These are phyloP conservation scores for Globisporangium sylvaticum DNA, from an alignment of 352 stramenopile species.

Conservation along the genomic window DNA sequence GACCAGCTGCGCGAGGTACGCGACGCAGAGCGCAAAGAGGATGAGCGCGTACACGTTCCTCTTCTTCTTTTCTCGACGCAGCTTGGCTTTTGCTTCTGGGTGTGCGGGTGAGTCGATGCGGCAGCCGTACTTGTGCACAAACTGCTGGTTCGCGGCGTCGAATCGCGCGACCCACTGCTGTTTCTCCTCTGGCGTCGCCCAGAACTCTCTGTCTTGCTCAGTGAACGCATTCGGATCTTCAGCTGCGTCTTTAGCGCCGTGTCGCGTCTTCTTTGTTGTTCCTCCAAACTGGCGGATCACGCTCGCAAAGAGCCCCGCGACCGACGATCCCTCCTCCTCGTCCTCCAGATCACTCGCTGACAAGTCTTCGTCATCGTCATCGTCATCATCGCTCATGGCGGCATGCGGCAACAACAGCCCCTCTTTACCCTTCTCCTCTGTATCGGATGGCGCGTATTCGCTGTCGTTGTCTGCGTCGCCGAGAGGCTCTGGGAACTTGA, in stretches of 20 bases:
- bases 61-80: conserved; percentile 24
- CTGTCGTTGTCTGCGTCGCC: conserved; percentile 14
- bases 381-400: not conserved
- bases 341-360: conserved; percentile 5
- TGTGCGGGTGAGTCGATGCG: conserved; percentile 26
- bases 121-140: conserved; percentile 25
- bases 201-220: conserved; percentile 25
- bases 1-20: conserved; percentile 26
- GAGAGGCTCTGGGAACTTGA: conserved; percentile 1
- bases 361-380: not conserved
- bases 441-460: conserved; percentile 14
- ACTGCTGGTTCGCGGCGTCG: conserved; percentile 18
- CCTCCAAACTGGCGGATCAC: conserved; percentile 3
- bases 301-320: conserved; percentile 14
- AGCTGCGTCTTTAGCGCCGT: not conserved
- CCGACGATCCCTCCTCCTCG: conserved; percentile 14
- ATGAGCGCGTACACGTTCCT: conserved; percentile 20
- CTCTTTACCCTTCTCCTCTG: not conserved
- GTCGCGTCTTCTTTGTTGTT: not conserved
- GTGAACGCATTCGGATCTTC: conserved; percentile 12
- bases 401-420: not conserved
- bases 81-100: conserved; percentile 17
- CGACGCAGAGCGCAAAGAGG: conserved; percentile 22
- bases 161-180: conserved; percentile 24
- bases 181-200: conserved; percentile 23